Evolutionary conservation across 2,329 filamentous ascomycete species (phyloP).

Genomic region (Fusarium tricinctum): DNA sequence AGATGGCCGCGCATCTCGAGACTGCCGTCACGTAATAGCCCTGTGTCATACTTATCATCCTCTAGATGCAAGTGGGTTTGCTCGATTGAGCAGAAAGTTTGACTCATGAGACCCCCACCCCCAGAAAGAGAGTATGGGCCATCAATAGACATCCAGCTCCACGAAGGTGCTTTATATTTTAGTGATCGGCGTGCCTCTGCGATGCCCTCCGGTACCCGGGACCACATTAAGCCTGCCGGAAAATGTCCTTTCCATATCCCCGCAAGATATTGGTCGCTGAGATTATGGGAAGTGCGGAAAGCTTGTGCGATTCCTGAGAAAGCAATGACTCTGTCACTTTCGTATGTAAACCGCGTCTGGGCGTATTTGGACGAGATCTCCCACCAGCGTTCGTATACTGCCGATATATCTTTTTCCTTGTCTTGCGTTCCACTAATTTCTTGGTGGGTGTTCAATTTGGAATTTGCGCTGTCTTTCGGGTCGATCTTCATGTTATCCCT

Average conservation of each 20-base stretch:
- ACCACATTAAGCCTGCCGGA: neutral
- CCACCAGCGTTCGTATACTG: neutral
- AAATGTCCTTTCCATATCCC: neutral
- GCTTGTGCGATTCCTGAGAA: neutral
- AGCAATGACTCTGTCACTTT: neutral
- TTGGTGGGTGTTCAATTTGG: no score
- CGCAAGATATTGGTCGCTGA: neutral
- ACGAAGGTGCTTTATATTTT: neutral
- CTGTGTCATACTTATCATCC: neutral
- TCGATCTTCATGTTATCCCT: no score
- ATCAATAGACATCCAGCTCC: slow-evolving; percentile 3
- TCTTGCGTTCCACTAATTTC: no score
- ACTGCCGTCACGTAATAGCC: neutral
- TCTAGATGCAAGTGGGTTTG: neutral
- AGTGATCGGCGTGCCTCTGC: neutral
- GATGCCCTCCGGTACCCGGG: neutral
- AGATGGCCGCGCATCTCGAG: neutral
- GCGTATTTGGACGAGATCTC: neutral
- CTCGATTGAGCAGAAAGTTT: neutral
- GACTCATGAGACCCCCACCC: no score
- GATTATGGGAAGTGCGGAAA: neutral
- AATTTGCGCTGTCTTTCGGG: no score
- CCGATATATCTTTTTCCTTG: neutral
- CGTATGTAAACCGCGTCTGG: neutral
- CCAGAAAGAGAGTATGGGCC: neutral